Evolutionary conservation across 2,329 filamentous ascomycete species (phyloP).

Genomic region (Alternaria sp.): DNA sequence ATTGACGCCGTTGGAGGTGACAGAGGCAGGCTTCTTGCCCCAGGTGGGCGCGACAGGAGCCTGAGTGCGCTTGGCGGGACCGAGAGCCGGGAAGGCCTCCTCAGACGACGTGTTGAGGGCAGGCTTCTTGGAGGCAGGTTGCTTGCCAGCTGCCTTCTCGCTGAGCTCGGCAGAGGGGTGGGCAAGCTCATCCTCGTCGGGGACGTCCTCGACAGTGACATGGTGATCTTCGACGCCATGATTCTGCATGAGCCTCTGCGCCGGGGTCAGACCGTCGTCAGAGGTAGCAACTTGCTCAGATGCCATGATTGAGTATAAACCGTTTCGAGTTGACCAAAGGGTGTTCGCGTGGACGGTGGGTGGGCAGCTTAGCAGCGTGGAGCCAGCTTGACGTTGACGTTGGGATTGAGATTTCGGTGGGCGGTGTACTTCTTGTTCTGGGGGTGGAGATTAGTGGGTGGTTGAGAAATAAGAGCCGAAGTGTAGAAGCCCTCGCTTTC

Average conservation of each 20-base stretch:
- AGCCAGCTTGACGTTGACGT: constrained; percentile 34
- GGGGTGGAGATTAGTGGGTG: background rate
- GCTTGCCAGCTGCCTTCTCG: constrained; percentile 72
- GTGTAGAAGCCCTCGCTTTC: background rate
- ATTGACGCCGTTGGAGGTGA: constrained; percentile 54
- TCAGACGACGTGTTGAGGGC: constrained; percentile 83
- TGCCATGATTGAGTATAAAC: constrained; percentile 48
- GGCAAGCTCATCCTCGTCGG: constrained; percentile 76
- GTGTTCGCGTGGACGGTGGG: constrained; percentile 44
- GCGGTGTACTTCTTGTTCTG: background rate
- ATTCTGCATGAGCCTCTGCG: constrained; percentile 69
- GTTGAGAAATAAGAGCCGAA: background rate
- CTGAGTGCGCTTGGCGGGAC: constrained; percentile 68
- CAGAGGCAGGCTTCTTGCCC: constrained; percentile 69
- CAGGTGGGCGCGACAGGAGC: constrained; percentile 75
- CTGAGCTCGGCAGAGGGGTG: constrained; percentile 63
- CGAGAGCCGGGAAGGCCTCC: constrained; percentile 92
- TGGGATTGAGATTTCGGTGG: background rate
- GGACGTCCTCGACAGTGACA: constrained; percentile 78
- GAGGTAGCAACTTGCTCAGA: constrained; percentile 45
- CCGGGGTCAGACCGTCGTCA: constrained; percentile 49
- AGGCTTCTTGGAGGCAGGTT: constrained; percentile 58
- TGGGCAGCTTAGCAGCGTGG: constrained; percentile 30
- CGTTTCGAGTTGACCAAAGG: constrained; percentile 49
- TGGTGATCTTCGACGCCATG: constrained; percentile 62